Evolutionary conservation across 176 grass and related monocot species (phyloP).

Genomic region (Aegilops bicornis): DNA sequence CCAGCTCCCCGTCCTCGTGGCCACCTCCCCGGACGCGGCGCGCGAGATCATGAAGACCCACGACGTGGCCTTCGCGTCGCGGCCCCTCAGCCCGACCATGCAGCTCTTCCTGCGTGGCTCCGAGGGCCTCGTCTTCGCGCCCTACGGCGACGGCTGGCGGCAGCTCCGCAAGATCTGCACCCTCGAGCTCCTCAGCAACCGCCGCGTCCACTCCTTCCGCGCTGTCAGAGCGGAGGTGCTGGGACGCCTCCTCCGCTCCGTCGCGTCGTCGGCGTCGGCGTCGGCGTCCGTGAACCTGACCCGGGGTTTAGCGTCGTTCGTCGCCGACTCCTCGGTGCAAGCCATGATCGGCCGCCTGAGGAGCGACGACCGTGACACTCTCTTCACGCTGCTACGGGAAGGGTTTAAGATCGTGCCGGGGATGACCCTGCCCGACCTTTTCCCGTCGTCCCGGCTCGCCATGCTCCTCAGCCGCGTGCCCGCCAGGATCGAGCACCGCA

Average conservation of each 20-base stretch:
- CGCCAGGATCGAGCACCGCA: neutral
- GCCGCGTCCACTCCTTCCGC: conserved; percentile 8
- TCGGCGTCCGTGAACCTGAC: neutral
- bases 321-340: neutral
- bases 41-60: neutral
- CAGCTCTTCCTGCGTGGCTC: neutral
- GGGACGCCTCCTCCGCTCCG: neutral
- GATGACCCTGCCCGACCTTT: neutral
- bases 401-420: neutral
- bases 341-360: neutral
- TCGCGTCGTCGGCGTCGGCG: neutral
- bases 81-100: neutral
- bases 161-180: conserved; percentile 33
- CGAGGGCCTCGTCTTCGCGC: neutral
- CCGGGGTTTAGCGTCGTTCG: neutral
- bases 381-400: neutral
- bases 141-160: conserved; percentile 28
- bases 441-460: neutral
- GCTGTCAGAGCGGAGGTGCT: neutral
- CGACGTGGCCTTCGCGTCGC: neutral
- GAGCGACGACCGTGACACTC: neutral
- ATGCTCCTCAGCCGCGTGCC: neutral
- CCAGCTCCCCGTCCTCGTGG: neutral
- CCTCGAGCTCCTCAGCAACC: conserved; percentile 21
- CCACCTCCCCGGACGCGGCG: neutral